A percentile compares a stretch with the other conserved stretches of the same genome.
Conservation (phyloP, 352 stramenopile genomes). For the Phytophthora niederhauseri region DNA sequence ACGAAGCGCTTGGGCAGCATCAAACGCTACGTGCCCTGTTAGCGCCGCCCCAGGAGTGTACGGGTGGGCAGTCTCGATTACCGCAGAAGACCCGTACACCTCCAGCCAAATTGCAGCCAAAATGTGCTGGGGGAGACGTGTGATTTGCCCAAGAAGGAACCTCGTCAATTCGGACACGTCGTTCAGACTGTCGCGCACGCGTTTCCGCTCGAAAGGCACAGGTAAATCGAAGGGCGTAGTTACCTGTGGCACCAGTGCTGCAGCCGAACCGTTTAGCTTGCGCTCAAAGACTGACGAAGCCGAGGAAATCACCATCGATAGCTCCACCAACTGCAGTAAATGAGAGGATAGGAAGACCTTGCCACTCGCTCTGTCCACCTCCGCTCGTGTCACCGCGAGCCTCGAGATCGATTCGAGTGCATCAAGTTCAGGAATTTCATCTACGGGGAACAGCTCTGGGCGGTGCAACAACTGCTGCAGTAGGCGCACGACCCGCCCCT, state of each 20-base stretch:
- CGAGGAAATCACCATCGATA: constrained; percentile 64
- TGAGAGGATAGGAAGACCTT: constrained; percentile 80
- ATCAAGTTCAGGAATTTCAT: constrained; percentile 66
- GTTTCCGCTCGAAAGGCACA: constrained; percentile 46
- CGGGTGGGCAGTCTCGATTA: constrained; percentile 74
- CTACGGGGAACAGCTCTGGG: constrained; percentile 58
- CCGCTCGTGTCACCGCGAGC: constrained; percentile 62
- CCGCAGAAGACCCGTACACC: constrained; percentile 61
- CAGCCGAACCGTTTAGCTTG: constrained; percentile 19
- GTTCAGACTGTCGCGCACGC: constrained; percentile 48
- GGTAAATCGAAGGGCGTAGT: constrained; percentile 44
- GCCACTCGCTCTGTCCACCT: constrained; percentile 57
- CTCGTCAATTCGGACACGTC: constrained; percentile 57
- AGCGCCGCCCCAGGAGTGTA: constrained; percentile 43
- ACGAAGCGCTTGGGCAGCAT: constrained; percentile 56
- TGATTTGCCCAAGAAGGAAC: constrained; percentile 66
- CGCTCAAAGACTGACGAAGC: constrained; percentile 44
- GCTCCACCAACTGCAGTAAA: constrained; percentile 79
- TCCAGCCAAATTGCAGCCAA: constrained; percentile 80
- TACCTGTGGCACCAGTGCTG: not conserved
- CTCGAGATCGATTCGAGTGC: constrained; percentile 66
- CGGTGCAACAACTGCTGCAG: constrained; percentile 78
- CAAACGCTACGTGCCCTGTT: constrained; percentile 51
- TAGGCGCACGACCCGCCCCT: constrained; percentile 74
- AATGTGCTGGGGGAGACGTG: constrained; percentile 55